Percentiles rank a stretch among this genome's conserved stretches.
These are phyloP conservation scores for Aspergillus bridgeri DNA, from an alignment of 495 filamentous ascomycete species.

Conservation along the genomic window DNA sequence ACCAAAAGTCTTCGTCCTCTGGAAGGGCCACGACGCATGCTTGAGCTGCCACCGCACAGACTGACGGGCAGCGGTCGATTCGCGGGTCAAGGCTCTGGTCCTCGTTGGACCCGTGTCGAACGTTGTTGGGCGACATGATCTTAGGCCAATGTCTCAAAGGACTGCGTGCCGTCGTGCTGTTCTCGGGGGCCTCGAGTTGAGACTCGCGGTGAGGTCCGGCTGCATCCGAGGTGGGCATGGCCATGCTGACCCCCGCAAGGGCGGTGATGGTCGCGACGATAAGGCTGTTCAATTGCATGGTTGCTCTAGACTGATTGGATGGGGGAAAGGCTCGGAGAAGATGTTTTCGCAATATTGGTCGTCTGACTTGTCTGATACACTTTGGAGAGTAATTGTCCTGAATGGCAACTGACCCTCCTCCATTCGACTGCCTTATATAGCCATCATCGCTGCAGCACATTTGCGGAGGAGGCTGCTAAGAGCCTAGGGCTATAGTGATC, in stretches of 20 bases:
- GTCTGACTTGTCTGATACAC: not conserved
- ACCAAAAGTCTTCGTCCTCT: constrained; percentile 30
- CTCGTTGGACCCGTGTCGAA: not conserved
- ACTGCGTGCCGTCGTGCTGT: not conserved
- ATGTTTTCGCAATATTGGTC: too few relatives aligned
- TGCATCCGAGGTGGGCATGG: not conserved
- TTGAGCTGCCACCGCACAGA: constrained; percentile 27
- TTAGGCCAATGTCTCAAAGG: not conserved
- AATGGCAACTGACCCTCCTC: not conserved
- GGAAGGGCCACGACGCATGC: constrained; percentile 29
- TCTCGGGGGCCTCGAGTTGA: not conserved
- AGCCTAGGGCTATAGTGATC: not conserved
- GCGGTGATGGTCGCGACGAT: not conserved
- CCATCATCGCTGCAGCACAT: not conserved
- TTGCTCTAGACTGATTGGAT: not conserved
- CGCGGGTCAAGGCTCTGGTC: not conserved
- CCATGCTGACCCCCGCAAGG: not conserved
- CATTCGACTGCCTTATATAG: not conserved
- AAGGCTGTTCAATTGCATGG: not conserved
- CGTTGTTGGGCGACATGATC: not conserved
- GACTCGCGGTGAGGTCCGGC: not conserved
- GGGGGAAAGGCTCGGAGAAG: not conserved
- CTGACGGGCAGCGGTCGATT: constrained; percentile 21
- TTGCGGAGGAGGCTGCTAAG: not conserved
- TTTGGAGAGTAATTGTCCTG: not conserved